These are phyloP conservation scores for Globisporangium abappressorium DNA, from an alignment of 352 stramenopile species.

Conservation along the genomic window DNA sequence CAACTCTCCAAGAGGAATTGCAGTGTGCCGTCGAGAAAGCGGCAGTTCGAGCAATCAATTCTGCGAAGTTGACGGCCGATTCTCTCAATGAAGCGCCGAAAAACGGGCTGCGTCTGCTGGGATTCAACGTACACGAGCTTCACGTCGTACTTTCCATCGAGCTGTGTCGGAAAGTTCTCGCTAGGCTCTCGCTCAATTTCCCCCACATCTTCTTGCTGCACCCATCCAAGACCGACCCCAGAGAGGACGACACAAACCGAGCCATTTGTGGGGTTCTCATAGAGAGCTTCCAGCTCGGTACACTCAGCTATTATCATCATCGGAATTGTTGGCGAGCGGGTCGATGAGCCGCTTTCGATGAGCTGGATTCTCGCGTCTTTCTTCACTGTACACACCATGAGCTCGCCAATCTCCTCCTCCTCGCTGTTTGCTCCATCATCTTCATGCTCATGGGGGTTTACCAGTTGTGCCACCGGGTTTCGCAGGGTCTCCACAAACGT, in stretches of 20 bases:
- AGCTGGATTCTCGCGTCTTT: not conserved
- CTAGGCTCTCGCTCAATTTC: not conserved
- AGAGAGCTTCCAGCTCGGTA: slow-evolving; percentile 5
- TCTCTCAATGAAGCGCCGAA: not conserved
- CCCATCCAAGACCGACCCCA: not conserved
- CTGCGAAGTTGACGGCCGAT: not conserved
- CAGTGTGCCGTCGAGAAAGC: not conserved
- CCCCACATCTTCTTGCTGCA: not conserved
- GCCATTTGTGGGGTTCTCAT: not conserved
- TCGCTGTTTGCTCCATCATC: not conserved
- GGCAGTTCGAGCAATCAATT: slow-evolving; percentile 1
- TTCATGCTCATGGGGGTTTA: not conserved
- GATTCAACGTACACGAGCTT: not conserved
- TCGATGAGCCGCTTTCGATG: not conserved
- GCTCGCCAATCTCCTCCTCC: not conserved
- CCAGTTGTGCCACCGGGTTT: not conserved
- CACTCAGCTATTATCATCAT: not conserved
- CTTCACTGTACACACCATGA: not conserved
- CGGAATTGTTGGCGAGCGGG: not conserved
- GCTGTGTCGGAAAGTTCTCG: not conserved
- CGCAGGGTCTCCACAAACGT: not conserved
- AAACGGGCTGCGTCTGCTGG: not conserved
- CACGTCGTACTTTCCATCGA: not conserved
- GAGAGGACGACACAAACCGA: slow-evolving; percentile 5
- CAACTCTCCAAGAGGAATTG: not conserved